Base-by-base conservation (phyloP, 2,329 filamentous ascomycete genomes). In the Fusarium floridanum region DNA sequence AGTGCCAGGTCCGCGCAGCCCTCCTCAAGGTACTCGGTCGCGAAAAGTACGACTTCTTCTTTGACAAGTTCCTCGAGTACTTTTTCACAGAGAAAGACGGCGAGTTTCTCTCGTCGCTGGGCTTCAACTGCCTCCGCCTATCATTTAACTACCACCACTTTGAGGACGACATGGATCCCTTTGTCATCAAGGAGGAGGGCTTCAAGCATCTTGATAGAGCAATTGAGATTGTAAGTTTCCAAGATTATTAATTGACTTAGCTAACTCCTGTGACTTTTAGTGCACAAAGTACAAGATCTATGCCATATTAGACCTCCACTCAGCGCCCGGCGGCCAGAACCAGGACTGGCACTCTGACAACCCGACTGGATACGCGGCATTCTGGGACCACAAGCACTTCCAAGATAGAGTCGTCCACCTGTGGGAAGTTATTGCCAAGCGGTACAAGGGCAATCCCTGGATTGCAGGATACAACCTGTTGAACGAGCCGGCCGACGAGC, bases 101-200 rank as follows among this genome's bases (percentile, higher is more conserved):
- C 29, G 85, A 86, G 62, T 91, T 90, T 78, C 88, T 90, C 66
- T 85, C 87, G 7, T 87, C 83, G 0, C 79, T 89, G 0, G 87
- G 87, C 0, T 82, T 91, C 36, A 91, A 91, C 72, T 91, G 88
- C 72, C 80, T 91, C 2, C 85, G 89, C 0, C 77, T 91, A 4
- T 88, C 88, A 1, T 89, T 91, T 78, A 91, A 91, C 76, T 90
- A 91, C 73, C 85, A 85, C 1, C 87, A 89, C 74, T 88, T 89
- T 41, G 85, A 87, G 72, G 86, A 89, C 68, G 86, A 88, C 68
- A 84, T 86, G 83, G 85, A 88, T 68, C 87, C 87, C 0, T 80
- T 83, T 9, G 84, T 86, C 1, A 80, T 88, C 29, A 88, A 88
- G 71, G 77, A 82, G 22, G 81, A 82, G 20, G 87, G 87, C 0